Conservation (phyloP, 2,329 filamentous ascomycete species). For the Purpureocillium takamizusanense region DNA sequence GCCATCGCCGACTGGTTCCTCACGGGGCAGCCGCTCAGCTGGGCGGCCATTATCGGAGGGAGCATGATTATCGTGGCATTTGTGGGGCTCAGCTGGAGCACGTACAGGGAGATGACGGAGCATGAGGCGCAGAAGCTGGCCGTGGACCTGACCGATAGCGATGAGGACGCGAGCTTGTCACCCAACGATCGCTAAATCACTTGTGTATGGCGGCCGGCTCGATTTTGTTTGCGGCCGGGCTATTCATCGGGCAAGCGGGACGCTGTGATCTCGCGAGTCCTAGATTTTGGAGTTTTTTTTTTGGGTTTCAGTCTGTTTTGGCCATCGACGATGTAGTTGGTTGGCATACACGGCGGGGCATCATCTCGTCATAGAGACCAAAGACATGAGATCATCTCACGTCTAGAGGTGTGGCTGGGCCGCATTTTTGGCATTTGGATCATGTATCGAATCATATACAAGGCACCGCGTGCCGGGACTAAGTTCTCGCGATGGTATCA, state of each 20-base stretch:
- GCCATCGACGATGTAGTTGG: too few species aligned
- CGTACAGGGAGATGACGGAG: constrained; percentile 86
- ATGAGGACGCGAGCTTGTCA: constrained; percentile 33
- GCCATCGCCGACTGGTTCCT: constrained; percentile 84
- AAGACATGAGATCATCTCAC: constrained; percentile 29
- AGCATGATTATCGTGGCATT: constrained; percentile 83
- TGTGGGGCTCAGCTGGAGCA: constrained; percentile 78
- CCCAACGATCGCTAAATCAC: not conserved
- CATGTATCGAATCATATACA: not conserved
- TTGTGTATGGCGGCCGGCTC: too few species aligned
- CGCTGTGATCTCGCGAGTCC: too few species aligned
- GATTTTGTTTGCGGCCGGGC: too few species aligned
- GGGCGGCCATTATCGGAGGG: constrained; percentile 73
- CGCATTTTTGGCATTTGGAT: not conserved
- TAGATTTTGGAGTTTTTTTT: too few species aligned
- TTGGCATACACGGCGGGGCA: too few species aligned
- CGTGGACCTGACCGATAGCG: constrained; percentile 36
- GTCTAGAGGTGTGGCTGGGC: not conserved
- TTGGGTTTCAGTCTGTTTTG: too few species aligned
- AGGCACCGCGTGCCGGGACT: not conserved
- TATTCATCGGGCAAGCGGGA: too few species aligned
- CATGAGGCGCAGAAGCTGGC: constrained; percentile 54
- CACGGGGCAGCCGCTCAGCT: constrained; percentile 66
- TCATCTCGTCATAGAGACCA: constrained; percentile 19
- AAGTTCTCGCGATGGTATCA: not conserved